A percentile compares a stretch with the other conserved stretches of the same genome.
Conservation (phyloP, 2,329 filamentous ascomycete species). For the Sporothrix sp. region DNA sequence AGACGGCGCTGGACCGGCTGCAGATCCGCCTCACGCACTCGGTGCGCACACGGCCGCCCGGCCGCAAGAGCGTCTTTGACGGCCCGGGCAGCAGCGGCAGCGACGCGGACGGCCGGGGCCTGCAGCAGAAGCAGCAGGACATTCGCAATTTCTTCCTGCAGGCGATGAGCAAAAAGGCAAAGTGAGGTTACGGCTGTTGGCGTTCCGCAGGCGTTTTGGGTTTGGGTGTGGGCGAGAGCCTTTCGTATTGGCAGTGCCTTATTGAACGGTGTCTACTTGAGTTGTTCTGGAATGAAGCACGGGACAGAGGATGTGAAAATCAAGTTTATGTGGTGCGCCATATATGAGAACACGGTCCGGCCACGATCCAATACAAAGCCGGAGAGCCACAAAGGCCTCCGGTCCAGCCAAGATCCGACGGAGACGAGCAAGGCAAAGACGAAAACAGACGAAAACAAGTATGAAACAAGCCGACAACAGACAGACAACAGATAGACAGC, state of each 20-base stretch:
- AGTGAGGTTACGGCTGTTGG: neutral
- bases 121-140: constrained; percentile 15
- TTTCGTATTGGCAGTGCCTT: no score
- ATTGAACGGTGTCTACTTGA: no score
- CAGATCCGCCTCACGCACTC: constrained; percentile 61
- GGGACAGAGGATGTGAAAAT: no score
- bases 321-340: no score
- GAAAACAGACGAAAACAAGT: neutral
- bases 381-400: neutral
- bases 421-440: neutral
- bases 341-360: no score
- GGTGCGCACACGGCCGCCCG: constrained; percentile 54
- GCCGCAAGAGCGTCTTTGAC: constrained; percentile 40
- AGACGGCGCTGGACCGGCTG: constrained; percentile 65
- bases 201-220: no score
- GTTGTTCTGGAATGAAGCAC: no score
- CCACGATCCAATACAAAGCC: no score
- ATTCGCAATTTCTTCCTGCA: constrained; percentile 17
- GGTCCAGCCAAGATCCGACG: neutral
- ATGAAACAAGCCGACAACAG: neutral
- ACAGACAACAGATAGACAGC: neutral
- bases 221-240: no score
- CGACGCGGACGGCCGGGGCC: neutral
- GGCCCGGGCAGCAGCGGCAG: neutral
- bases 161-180: constrained; percentile 2